These are phyloP conservation scores for Phytophthora hybrid DNA, from an alignment of 352 stramenopile genomes.

Conservation along the genomic window DNA sequence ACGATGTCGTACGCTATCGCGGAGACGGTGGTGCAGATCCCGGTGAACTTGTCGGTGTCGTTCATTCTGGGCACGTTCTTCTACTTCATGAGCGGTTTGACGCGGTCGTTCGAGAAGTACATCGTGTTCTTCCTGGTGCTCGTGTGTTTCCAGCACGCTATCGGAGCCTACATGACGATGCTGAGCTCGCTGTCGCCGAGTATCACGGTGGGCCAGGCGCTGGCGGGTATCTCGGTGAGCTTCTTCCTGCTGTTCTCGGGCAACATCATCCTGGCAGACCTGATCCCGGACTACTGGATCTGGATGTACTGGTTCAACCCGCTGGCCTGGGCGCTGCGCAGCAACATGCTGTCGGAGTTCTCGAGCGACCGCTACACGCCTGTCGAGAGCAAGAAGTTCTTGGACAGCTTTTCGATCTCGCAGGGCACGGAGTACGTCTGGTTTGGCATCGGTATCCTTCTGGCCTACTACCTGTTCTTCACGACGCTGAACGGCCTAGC, in stretches of 20 bases:
- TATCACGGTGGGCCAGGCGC: constrained; percentile 62
- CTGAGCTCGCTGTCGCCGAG: constrained; percentile 63
- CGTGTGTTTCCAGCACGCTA: constrained; percentile 79
- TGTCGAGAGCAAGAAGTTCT: constrained; percentile 12
- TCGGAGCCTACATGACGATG: constrained; percentile 73
- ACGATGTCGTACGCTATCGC: constrained; percentile 86
- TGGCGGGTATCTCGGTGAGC: constrained; percentile 59
- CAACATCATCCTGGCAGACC: constrained; percentile 75
- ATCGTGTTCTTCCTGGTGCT: constrained; percentile 84
- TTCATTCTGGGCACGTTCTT: constrained; percentile 72
- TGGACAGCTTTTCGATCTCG: constrained; percentile 55
- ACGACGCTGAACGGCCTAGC: constrained; percentile 52
- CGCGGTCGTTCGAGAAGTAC: constrained; percentile 66
- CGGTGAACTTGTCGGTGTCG: constrained; percentile 74
- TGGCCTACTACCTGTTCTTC: constrained; percentile 57
- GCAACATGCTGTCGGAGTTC: constrained; percentile 74
- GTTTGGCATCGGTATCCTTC: constrained; percentile 49
- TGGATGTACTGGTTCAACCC: constrained; percentile 86
- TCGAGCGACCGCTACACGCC: constrained; percentile 46
- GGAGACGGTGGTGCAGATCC: constrained; percentile 63
- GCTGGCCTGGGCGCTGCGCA: constrained; percentile 61
- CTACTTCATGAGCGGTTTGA: constrained; percentile 93
- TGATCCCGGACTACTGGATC: constrained; percentile 80
- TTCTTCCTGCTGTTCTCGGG: constrained; percentile 84
- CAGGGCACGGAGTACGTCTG: constrained; percentile 53